Evolutionary conservation across 1,284 basidiomycete species (phyloP).

Genomic region (Moesziomyces aphidis): DNA sequence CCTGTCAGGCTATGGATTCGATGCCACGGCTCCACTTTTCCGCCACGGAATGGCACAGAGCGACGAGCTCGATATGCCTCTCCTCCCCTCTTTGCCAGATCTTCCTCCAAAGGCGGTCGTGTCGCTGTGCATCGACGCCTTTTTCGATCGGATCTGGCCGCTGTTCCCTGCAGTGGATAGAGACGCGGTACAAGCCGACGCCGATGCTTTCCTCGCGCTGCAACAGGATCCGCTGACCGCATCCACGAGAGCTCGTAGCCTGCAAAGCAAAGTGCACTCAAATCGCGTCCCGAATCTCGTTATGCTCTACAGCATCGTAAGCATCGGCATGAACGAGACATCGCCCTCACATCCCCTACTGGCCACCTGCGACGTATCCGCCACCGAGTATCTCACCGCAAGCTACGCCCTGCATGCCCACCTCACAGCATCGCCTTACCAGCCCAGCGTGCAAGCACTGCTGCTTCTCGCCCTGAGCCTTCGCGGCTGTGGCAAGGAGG

Average conservation of each 20-base stretch:
- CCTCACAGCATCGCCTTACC: conserved; percentile 10
- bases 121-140: conserved; percentile 6
- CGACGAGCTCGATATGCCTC: conserved; percentile 12
- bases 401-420: conserved; percentile 15
- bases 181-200: conserved; percentile 8
- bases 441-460: conserved; percentile 13
- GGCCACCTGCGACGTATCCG: background rate
- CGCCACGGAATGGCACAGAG: conserved; percentile 15
- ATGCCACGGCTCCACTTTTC: conserved; percentile 16
- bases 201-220: conserved; percentile 1
- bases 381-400: conserved; percentile 2
- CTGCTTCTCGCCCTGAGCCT: conserved; percentile 10
- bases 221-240: background rate
- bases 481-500: conserved; percentile 15
- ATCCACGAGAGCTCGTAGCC: background rate
- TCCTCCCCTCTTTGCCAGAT: conserved; percentile 3
- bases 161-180: conserved; percentile 13
- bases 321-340: conserved; percentile 8
- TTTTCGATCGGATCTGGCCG: conserved; percentile 13
- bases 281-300: conserved; percentile 5
- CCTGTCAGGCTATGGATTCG: conserved; percentile 8
- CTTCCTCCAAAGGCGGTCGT: conserved; percentile 1
- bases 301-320: conserved; percentile 8
- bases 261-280: conserved; percentile 7
- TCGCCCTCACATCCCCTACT: background rate